Base-by-base conservation (phyloP, 495 filamentous ascomycete species). In the Neurospora sp. region DNA sequence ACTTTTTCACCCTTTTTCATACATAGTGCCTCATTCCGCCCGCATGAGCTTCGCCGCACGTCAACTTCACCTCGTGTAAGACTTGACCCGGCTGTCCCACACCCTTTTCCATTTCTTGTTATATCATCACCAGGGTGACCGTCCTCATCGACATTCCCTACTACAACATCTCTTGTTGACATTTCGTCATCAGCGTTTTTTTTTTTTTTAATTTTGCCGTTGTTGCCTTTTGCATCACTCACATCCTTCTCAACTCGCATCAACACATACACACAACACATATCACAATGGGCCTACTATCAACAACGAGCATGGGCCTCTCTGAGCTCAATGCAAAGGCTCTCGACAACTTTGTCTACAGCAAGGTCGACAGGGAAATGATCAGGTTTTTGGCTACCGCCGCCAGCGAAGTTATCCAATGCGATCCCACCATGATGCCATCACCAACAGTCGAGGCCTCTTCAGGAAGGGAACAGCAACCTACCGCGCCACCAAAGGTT, bases 371-470 rank as follows among this genome's bases (percentile, higher is more conserved):
- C 75, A 84, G 86, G 71, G 89, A 91, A 46, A 98, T 98, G 96
- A 90, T 99, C 75, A 79, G 84, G 39, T 92, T 97, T 82, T 86
- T 99, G 73, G 93, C 96, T 53, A 80, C 87, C 65, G 94, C 94
- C 77, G 95, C 96, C 38, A 86, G 87, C 69, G 87, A 89, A 77
- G 96, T 99, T 79, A 99, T 99, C 80, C 90, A 93, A 70, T 98
- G 96, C 87, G 96, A 98, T 75, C 83, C 86, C 12, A 82, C 71
- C 75, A 81, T 85, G 83, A 81, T 82, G 82, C 78, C 83, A 59
- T 77, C 78, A 69, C 75, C 78, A 73, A 72, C 79, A 71, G 72
- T 81, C 12, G 61, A 53, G 11, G n/a, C 48, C 39, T 61, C 68
- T 39, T 48, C 70, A 18, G 44, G 73, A 68, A 39, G 46, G 27